These are phyloP conservation scores for Solanum habrochaites DNA, from an alignment of 257 asterid species.

Conservation along the genomic window DNA sequence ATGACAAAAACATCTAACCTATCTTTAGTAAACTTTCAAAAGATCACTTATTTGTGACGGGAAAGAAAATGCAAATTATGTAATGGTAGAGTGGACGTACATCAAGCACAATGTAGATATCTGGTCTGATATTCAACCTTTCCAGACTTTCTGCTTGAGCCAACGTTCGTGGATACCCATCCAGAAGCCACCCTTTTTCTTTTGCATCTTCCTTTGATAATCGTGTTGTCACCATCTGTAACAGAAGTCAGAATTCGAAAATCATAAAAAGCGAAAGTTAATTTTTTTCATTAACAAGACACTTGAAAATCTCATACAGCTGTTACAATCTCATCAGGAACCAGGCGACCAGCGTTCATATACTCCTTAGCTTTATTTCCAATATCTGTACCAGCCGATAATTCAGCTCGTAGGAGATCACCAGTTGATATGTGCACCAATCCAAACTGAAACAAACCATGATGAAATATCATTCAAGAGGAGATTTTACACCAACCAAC, in stretches of 20 bases:
- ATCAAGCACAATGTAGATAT: conserved; percentile 66
- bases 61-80: background rate
- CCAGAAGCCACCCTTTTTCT: conserved; percentile 96
- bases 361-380: conserved; percentile 83
- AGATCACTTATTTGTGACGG: background rate
- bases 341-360: conserved; percentile 77
- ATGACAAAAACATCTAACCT: background rate
- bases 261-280: background rate
- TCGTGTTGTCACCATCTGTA: conserved; percentile 80
- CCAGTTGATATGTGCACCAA: conserved; percentile 92
- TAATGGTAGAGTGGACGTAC: conserved; percentile 26
- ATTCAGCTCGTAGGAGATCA: conserved; percentile 92
- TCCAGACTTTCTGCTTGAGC: conserved; percentile 88
- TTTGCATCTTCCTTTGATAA: conserved; percentile 64
- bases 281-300: background rate
- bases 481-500: background rate
- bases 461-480: background rate
- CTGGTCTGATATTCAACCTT: conserved; percentile 67
- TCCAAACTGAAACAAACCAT: conserved; percentile 54
- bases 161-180: conserved; percentile 81
- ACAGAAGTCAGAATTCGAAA: conserved; percentile 8
- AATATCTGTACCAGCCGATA: conserved; percentile 68
- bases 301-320: conserved; percentile 40
- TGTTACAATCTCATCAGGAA: conserved; percentile 87
- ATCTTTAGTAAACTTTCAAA: background rate